Evolutionary conservation across 345 rosid genomes (phyloP), one percentile per base, ranked within the genome.

Genomic region (Atalantia buxifolia): DNA sequence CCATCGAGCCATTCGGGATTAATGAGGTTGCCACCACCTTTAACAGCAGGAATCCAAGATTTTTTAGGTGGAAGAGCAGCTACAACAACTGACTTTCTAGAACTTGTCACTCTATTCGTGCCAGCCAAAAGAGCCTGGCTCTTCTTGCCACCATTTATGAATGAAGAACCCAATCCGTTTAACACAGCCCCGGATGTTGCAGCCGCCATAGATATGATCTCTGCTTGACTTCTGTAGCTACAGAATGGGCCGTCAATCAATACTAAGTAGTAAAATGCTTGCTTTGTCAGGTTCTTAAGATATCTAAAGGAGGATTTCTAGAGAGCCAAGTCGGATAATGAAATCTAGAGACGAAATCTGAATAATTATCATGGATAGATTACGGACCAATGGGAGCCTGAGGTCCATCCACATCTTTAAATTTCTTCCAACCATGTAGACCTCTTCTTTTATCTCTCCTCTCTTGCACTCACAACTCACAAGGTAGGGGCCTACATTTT

Each of bases 1-100:
- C 98, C 99, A 74, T 96, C 99, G 31, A 96, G 99, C 98, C 99
- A 96, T 74, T 92, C 99, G 2, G 99, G 98, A 88, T 96, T 88
- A 30, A 90, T 42, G 66, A 96, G 80, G 93, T 89, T 92, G 74
- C 98, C 95, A 7, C 97, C 98, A n/a, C 90, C 91, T 86, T 9
- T 95, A 57, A 96, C 99, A 13, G 36, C 97, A 13, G 99, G 99
- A 80, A 96, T 78, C 99, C 99, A 96, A 4, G 99, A 96, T 77
- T 96, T 93, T 90, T 96, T 93, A 7, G 92, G 79, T 28, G 75
- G 76, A 82, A 85, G 83, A 9, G 87, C 84, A 77, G 92, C 94
- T 19, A 81, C 92, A 0, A 91, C 92, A 7, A 87, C 77, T 63
- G 86, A 66, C 81, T 79, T 93, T 80, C 90, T 84, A 9, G 81